Evolutionary conservation across 2,329 filamentous ascomycete genomes (phyloP).

Genomic region (Verruconis gallopava): DNA sequence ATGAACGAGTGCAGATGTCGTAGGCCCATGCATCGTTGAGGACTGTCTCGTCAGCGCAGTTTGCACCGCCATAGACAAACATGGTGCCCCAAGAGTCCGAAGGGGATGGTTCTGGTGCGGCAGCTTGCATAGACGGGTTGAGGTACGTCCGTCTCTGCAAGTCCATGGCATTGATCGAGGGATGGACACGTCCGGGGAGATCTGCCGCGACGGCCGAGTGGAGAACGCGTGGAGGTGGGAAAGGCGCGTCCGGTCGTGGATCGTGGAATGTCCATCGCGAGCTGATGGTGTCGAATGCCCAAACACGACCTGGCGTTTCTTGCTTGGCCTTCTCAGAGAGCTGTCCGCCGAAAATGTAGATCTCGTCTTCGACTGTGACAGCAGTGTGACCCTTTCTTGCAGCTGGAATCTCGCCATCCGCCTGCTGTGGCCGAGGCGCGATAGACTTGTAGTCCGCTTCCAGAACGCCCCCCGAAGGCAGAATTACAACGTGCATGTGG

Average conservation of each 20-base stretch:
- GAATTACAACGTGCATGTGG: constrained; percentile 32
- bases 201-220: constrained; percentile 27
- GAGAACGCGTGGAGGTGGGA: constrained; percentile 18
- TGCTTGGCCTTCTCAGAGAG: constrained; percentile 14
- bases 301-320: constrained; percentile 27
- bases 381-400: constrained; percentile 29
- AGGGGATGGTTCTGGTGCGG: constrained; percentile 27
- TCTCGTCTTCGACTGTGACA: constrained; percentile 29
- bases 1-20: constrained; percentile 35
- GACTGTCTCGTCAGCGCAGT: neutral
- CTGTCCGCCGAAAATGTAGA: constrained; percentile 33
- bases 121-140: constrained; percentile 17
- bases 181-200: constrained; percentile 22
- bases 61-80: constrained; percentile 36
- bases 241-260: constrained; percentile 16
- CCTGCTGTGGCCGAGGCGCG: constrained; percentile 17
- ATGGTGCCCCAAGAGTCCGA: constrained; percentile 35
- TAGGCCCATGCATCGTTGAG: constrained; percentile 39
- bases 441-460: constrained; percentile 29
- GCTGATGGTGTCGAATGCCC: constrained; percentile 30
- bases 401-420: constrained; percentile 23
- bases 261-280: constrained; percentile 30
- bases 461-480: constrained; percentile 33
- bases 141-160: constrained; percentile 9
- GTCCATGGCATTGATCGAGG: constrained; percentile 5